phyloP scores from a whole-genome alignment of 2,329 filamentous ascomycete genomes.

The Aspergillus unguis region DNA sequence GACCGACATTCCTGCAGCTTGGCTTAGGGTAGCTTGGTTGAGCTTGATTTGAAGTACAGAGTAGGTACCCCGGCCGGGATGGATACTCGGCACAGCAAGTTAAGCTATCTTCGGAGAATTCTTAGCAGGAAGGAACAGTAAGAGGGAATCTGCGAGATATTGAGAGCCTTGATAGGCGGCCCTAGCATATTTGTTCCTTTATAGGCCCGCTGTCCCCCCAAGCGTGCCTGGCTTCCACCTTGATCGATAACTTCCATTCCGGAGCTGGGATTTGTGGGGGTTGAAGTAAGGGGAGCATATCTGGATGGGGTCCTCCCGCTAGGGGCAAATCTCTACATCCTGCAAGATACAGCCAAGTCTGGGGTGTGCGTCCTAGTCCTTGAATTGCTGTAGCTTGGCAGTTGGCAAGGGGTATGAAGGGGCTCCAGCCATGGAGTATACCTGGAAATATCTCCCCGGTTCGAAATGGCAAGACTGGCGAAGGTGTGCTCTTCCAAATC shows the following conservation, averaged over 20 bases:
- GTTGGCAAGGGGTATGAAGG: background rate
- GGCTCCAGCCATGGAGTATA: background rate
- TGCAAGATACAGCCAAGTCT: background rate
- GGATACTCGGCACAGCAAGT: too few relatives aligned
- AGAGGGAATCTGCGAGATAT: background rate
- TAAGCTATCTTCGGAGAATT: too few relatives aligned
- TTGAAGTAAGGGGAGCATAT: conserved; percentile 1
- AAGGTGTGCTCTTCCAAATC: too few relatives aligned
- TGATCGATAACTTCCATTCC: conserved; percentile 2
- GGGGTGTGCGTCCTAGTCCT: background rate
- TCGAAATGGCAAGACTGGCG: background rate
- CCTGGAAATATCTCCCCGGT: background rate
- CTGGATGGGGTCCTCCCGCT: background rate
- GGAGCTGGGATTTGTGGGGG: background rate
- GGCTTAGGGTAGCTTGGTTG: too few relatives aligned
- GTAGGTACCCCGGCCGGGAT: too few relatives aligned
- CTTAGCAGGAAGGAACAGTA: too few relatives aligned
- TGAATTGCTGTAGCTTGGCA: background rate
- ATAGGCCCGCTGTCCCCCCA: background rate
- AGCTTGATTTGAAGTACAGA: too few relatives aligned
- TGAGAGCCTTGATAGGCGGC: background rate
- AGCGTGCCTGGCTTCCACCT: background rate
- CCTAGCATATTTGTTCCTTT: conserved; percentile 3
- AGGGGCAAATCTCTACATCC: background rate
- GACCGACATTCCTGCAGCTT: too few relatives aligned